phyloP scores from a whole-genome alignment of 2,329 filamentous ascomycete genomes.

The Trichoderma citrinoviride region DNA sequence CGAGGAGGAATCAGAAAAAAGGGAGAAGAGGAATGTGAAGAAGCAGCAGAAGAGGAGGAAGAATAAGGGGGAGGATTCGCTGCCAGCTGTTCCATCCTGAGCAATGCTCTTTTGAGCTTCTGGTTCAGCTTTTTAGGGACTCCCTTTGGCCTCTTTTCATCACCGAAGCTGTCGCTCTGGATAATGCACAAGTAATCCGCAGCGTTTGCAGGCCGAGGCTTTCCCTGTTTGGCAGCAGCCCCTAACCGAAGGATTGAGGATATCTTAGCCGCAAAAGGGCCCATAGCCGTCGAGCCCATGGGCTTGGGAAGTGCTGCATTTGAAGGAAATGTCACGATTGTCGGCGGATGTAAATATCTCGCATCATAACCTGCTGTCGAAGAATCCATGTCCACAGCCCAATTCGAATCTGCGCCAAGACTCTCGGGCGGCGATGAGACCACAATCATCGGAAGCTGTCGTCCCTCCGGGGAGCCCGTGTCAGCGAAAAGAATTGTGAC shows the following conservation, averaged over 20 bases:
- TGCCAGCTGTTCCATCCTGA: background rate
- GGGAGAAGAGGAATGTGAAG: too few relatives aligned
- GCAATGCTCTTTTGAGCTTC: background rate
- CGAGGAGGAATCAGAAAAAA: conserved; percentile 38
- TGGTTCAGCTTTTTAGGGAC: background rate
- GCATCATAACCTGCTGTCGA: background rate
- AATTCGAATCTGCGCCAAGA: too few relatives aligned
- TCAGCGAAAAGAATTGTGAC: background rate
- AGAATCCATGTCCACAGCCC: background rate
- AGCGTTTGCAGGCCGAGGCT: background rate
- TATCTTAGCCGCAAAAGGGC: too few relatives aligned
- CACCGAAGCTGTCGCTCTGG: background rate
- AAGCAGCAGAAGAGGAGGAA: background rate
- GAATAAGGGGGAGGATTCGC: background rate
- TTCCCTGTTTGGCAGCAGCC: too few relatives aligned
- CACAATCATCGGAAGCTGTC: background rate
- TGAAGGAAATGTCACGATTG: background rate
- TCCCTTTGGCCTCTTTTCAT: too few relatives aligned
- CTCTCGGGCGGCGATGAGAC: background rate
- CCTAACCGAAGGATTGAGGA: background rate
- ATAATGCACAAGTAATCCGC: background rate
- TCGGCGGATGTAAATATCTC: background rate
- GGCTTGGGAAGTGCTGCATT: background rate
- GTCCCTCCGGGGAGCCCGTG: too few relatives aligned
- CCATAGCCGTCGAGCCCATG: background rate